Conservation (phyloP, 768 basidiomycete genomes). For the Tylopilus sp. region DNA sequence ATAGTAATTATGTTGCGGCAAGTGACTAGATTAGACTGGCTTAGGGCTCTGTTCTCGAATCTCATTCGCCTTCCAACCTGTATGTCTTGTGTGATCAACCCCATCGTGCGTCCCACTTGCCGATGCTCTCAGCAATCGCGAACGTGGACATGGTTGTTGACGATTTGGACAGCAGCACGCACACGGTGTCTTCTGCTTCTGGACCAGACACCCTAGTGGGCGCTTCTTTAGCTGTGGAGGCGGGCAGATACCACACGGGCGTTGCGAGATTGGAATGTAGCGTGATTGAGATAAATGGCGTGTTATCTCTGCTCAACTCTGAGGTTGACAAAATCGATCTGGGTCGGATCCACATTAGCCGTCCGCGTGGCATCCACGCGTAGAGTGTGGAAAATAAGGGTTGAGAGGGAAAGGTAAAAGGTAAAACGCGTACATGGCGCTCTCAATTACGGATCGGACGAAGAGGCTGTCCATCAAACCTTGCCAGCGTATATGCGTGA, state of each 20-base stretch:
- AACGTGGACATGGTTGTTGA: conserved; percentile 28
- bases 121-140: conserved; percentile 44
- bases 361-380: not conserved
- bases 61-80: conserved; percentile 40
- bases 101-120: conserved; percentile 41
- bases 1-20: conserved; percentile 30
- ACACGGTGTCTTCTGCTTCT: conserved; percentile 55
- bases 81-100: conserved; percentile 35
- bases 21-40: conserved; percentile 32
- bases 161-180: conserved; percentile 38
- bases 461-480: conserved; percentile 55
- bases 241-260: conserved; percentile 53
- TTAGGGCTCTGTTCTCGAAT: conserved; percentile 12
- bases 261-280: conserved; percentile 39
- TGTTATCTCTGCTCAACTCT: conserved; percentile 2
- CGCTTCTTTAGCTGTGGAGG: conserved; percentile 18
- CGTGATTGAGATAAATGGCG: conserved; percentile 16
- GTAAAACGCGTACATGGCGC: conserved; percentile 30
- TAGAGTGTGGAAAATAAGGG: not conserved
- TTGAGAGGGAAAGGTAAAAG: not conserved
- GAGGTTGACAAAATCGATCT: conserved; percentile 12
- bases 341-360: not conserved
- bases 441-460: conserved; percentile 49
- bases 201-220: conserved; percentile 41
- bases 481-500: conserved; percentile 57